Percentiles rank a stretch among this genome's conserved stretches.
These are phyloP conservation scores for Ganoderma resinaceum DNA, from an alignment of 1,284 basidiomycete genomes.

Conservation along the genomic window DNA sequence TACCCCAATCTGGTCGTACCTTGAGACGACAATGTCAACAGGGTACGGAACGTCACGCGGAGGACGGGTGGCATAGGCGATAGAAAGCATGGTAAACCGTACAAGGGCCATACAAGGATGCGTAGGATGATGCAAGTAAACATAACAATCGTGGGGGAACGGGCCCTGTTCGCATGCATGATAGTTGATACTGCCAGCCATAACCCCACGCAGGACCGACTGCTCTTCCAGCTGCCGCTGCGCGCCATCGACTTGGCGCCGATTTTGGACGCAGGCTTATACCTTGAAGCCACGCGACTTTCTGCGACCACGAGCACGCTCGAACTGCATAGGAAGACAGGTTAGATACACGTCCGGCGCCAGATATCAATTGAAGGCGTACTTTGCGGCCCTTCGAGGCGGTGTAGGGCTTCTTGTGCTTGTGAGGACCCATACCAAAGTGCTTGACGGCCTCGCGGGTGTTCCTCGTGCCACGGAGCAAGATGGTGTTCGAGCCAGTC, in stretches of 20 bases:
- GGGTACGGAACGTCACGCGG: not conserved
- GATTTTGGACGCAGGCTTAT: constrained; percentile 51
- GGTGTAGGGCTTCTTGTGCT: constrained; percentile 95
- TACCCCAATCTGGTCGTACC: not conserved
- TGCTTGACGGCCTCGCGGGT: constrained; percentile 95
- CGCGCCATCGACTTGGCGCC: constrained; percentile 34
- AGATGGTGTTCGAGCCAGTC: constrained; percentile 94
- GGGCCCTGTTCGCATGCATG: constrained; percentile 33
- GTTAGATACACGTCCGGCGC: constrained; percentile 10
- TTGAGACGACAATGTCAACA: not conserved
- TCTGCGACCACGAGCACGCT: constrained; percentile 92
- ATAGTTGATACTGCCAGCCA: constrained; percentile 34
- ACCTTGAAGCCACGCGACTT: constrained; percentile 93
- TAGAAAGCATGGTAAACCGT: constrained; percentile 33
- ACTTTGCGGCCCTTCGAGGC: constrained; percentile 96
- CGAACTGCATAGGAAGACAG: constrained; percentile 61
- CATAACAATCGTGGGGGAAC: constrained; percentile 32
- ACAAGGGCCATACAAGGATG: constrained; percentile 35
- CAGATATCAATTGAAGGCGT: constrained; percentile 22
- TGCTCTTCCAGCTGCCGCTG: constrained; percentile 22
- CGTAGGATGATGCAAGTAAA: constrained; percentile 29
- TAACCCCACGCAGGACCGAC: constrained; percentile 31
- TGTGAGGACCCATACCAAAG: constrained; percentile 94
- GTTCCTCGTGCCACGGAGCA: constrained; percentile 93
- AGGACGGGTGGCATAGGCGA: constrained; percentile 28